Evolutionary conservation across 495 filamentous ascomycete genomes (phyloP).

Genomic region (Penicillium lagena): DNA sequence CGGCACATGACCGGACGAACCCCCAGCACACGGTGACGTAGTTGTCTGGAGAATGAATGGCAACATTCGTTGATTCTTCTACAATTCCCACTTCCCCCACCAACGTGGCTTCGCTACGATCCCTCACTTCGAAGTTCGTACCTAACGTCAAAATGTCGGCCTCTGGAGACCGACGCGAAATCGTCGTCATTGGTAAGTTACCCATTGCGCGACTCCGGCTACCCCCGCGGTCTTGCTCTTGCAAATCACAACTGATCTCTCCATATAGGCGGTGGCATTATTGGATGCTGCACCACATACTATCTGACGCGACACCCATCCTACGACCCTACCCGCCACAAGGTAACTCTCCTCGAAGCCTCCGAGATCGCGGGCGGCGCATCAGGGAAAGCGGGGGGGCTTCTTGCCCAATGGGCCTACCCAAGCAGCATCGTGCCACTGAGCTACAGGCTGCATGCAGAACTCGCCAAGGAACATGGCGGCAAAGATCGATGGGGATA

Average conservation of each 20-base stretch:
- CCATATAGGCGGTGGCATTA: conserved; percentile 78
- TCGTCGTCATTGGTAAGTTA: conserved; percentile 63
- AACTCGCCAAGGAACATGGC: conserved; percentile 78
- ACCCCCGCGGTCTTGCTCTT: conserved; percentile 24
- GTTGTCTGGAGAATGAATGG: neutral
- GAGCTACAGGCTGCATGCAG: conserved; percentile 75
- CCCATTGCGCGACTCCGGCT: conserved; percentile 6
- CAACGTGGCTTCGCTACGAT: conserved; percentile 23
- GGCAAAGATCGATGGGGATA: conserved; percentile 87
- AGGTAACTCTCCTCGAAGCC: conserved; percentile 84
- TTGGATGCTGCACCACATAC: conserved; percentile 90
- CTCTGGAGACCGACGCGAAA: conserved; percentile 45
- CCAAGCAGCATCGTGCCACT: conserved; percentile 79
- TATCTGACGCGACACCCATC: conserved; percentile 84
- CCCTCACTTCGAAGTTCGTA: conserved; percentile 9
- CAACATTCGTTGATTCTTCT: neutral
- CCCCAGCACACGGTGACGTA: conserved; percentile 22
- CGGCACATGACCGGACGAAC: conserved; percentile 21
- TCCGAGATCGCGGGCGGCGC: conserved; percentile 83
- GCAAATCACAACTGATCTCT: conserved; percentile 7
- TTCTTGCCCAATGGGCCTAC: conserved; percentile 91
- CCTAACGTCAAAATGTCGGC: conserved; percentile 28
- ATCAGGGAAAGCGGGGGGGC: conserved; percentile 90
- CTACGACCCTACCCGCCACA: conserved; percentile 69
- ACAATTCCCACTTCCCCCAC: neutral